Evolutionary conservation across 371 early-diverging fungal genomes (phyloP).

Genomic region (Mucor irregularis): DNA sequence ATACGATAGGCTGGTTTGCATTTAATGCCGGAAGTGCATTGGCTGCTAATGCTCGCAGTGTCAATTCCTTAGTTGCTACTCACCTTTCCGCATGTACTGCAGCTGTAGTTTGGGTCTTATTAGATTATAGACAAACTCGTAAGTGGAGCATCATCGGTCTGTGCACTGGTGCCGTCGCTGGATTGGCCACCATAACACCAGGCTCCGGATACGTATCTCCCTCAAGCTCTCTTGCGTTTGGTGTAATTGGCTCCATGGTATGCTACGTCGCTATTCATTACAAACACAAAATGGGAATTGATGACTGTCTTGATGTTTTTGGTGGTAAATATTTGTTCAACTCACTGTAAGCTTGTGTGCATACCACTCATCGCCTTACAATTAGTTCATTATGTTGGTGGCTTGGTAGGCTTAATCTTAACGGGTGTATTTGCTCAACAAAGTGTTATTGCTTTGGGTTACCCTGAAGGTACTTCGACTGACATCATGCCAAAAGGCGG

Average conservation of each 20-base stretch:
- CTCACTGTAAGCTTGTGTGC: not conserved
- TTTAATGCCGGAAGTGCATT: slow-evolving; percentile 58
- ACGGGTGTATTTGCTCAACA: slow-evolving; percentile 75
- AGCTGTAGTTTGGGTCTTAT: slow-evolving; percentile 71
- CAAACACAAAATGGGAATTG: slow-evolving; percentile 68
- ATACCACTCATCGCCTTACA: not conserved
- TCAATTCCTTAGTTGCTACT: slow-evolving; percentile 73
- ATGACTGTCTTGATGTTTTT: slow-evolving; percentile 77
- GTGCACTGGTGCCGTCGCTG: slow-evolving; percentile 86
- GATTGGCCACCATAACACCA: slow-evolving; percentile 82
- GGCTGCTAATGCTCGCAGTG: slow-evolving; percentile 73
- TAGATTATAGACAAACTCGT: slow-evolving; percentile 65
- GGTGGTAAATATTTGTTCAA: slow-evolving; percentile 26
- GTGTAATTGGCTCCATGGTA: slow-evolving; percentile 58
- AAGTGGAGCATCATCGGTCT: slow-evolving; percentile 80
- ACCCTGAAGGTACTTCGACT: slow-evolving; percentile 58
- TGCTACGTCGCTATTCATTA: slow-evolving; percentile 66
- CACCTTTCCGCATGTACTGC: slow-evolving; percentile 72
- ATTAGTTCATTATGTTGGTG: slow-evolving; percentile 72
- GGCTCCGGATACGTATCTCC: slow-evolving; percentile 74
- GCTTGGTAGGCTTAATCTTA: slow-evolving; percentile 67
- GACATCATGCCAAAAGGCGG: slow-evolving; percentile 55
- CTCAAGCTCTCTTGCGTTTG: slow-evolving; percentile 71
- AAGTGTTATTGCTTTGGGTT: slow-evolving; percentile 57
- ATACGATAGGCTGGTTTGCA: slow-evolving; percentile 38